Evolutionary conservation across 805 yeast species (phyloP), one percentile per base, ranked within the genome.

Genomic region (Wickerhamomyces pijperi): DNA sequence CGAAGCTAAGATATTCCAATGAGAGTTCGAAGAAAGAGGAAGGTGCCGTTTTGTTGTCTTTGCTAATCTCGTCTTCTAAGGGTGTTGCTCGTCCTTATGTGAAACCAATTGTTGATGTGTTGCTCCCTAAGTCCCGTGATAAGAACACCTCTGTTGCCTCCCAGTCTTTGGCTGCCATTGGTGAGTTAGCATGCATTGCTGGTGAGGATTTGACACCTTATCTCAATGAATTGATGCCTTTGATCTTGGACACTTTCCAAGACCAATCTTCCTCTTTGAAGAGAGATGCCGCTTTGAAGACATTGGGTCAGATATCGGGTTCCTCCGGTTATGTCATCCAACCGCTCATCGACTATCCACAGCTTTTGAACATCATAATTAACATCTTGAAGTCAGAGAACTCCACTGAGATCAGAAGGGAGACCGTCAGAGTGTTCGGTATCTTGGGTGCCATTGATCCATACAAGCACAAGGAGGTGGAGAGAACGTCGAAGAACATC

Each of bases 391-490:
- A 83, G 46, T 76, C 87, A 42, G 97, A 90, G 51, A 73, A 76
- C 11, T 75, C 94, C 0, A 72, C 80, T 3, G 63, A 72, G 4
- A 78, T 85, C 7, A 75, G 92, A 51, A 66, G 95, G 41, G 97
- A 92, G 56, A 82, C 96, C 0, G 95, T 92, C 1, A 71, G 90
- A 46, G 61, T 92, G 19, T 65, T 92, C 41, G 99, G 99, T 54
- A 87, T 88, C 28, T 64, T 92, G 33, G 99, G 99, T 46, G 98
- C 98, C 0, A 64, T 92, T 36, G 98, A 92, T 59, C 99, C 99
- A 1, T 92, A 90, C 55, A 88, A 85, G 54, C 94, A 87, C 49
- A 76, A 95, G 40, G 95, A 86, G 49, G 84, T 88, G 9, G 97
- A 88, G 54, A 78, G 84, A 41, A 69, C 68, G 2, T 72, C 81